A percentile compares a stretch with the other conserved stretches of the same genome.
phyloP scores from a whole-genome alignment of 2,329 filamentous ascomycete genomes.

The Aspergillus melleus region DNA sequence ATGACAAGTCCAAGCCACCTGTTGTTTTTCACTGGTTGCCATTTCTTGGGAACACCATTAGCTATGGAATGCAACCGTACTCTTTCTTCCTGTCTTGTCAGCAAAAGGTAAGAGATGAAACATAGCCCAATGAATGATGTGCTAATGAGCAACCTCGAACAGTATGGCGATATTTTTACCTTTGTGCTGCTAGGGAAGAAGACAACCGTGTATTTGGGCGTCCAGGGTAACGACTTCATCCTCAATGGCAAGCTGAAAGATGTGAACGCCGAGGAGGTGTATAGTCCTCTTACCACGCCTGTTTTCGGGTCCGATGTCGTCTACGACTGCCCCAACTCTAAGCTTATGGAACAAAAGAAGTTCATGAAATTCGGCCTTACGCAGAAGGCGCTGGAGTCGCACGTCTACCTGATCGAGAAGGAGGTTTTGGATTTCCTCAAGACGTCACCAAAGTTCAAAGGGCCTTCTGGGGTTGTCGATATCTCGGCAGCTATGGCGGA shows the following conservation, averaged over 20 bases:
- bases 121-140: not conserved
- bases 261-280: constrained; percentile 87
- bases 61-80: constrained; percentile 62
- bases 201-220: constrained; percentile 81
- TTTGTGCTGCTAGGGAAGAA: constrained; percentile 85
- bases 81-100: constrained; percentile 74
- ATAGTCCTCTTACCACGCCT: constrained; percentile 69
- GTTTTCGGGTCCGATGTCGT: constrained; percentile 83
- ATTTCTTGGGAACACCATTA: constrained; percentile 45
- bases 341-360: constrained; percentile 96
- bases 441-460: constrained; percentile 58
- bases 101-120: constrained; percentile 61
- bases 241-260: constrained; percentile 89
- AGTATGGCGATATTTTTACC: constrained; percentile 89
- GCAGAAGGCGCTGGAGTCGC: constrained; percentile 60
- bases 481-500: constrained; percentile 69
- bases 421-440: constrained; percentile 55
- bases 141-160: constrained; percentile 25
- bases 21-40: constrained; percentile 81
- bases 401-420: constrained; percentile 81
- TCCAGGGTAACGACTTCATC: constrained; percentile 86
- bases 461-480: constrained; percentile 61
- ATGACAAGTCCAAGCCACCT: constrained; percentile 67
- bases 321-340: constrained; percentile 87
- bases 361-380: constrained; percentile 68